Evolutionary conservation across 2,329 filamentous ascomycete species (phyloP).

Genomic region (Talaromyces funiculosus): DNA sequence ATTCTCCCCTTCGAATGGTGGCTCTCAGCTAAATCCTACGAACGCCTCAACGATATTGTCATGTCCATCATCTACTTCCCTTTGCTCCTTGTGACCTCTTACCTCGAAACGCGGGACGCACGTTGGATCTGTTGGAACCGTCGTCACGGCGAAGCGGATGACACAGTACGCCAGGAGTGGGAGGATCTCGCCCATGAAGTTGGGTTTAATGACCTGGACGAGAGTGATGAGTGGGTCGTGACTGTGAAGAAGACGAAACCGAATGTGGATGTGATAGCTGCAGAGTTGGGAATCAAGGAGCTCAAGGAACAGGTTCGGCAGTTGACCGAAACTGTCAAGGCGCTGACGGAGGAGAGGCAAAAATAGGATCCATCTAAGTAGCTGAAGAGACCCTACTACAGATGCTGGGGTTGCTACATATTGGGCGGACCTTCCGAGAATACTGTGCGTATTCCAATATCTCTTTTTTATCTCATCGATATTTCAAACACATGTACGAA

Average conservation of each 20-base stretch:
- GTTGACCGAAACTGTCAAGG: slow-evolving; percentile 58
- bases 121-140: slow-evolving; percentile 66
- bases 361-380: not conserved
- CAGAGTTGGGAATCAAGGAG: slow-evolving; percentile 58
- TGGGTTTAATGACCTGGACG: slow-evolving; percentile 63
- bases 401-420: not conserved
- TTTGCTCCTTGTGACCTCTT: slow-evolving; percentile 70
- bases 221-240: slow-evolving; percentile 69
- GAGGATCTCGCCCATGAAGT: slow-evolving; percentile 67
- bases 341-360: slow-evolving; percentile 40
- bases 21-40: slow-evolving; percentile 69
- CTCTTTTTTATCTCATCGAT: too few relatives aligned
- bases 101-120: slow-evolving; percentile 62
- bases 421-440: not conserved
- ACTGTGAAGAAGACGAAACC: slow-evolving; percentile 69
- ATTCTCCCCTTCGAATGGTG: slow-evolving; percentile 90
- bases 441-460: not conserved
- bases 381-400: not conserved
- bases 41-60: slow-evolving; percentile 77
- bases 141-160: slow-evolving; percentile 75
- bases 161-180: slow-evolving; percentile 88
- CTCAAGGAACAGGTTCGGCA: slow-evolving; percentile 51
- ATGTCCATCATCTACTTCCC: slow-evolving; percentile 85
- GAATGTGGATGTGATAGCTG: slow-evolving; percentile 73
- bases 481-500: not conserved